Evolutionary conservation across 768 basidiomycete genomes (phyloP).

Genomic region (Lactifluus rugatus): DNA sequence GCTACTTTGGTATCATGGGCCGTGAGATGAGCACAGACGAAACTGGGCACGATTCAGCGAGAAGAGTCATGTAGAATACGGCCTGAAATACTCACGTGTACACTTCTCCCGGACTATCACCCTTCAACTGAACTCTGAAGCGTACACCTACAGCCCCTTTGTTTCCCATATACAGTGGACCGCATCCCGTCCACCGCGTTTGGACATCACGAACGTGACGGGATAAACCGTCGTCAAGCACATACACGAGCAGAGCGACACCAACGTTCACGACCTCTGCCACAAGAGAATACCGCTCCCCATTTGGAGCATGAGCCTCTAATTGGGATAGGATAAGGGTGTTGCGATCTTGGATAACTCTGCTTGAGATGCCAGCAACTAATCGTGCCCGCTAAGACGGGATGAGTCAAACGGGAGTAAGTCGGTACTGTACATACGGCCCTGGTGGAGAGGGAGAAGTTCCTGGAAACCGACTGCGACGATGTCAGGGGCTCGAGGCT

Average conservation of each 20-base stretch:
- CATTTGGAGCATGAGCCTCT: conserved; percentile 58
- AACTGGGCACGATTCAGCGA: conserved; percentile 37
- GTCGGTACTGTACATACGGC: conserved; percentile 35
- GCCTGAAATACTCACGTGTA: conserved; percentile 61
- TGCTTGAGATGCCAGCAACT: conserved; percentile 72
- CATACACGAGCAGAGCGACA: conserved; percentile 82
- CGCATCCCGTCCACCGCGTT: conserved; percentile 66
- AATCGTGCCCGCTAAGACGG: conserved; percentile 1
- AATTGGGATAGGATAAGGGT: conserved; percentile 67
- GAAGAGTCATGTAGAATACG: not conserved
- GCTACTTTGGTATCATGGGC: conserved; percentile 62
- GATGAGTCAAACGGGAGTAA: conserved; percentile 5
- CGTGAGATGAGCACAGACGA: conserved; percentile 87
- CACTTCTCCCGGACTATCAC: conserved; percentile 54
- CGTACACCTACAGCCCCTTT: conserved; percentile 90
- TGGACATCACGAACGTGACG: conserved; percentile 54
- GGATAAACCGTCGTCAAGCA: conserved; percentile 56
- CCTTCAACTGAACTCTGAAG: conserved; percentile 55
- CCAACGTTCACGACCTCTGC: conserved; percentile 78
- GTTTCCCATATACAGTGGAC: conserved; percentile 78
- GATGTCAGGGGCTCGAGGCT: conserved; percentile 68
- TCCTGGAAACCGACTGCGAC: conserved; percentile 93
- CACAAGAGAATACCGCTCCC: conserved; percentile 68
- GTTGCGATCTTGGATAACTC: conserved; percentile 59
- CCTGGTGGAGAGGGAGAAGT: conserved; percentile 79